phyloP scores from a whole-genome alignment of 2,329 filamentous ascomycete species.

The Apiospora aurea region DNA sequence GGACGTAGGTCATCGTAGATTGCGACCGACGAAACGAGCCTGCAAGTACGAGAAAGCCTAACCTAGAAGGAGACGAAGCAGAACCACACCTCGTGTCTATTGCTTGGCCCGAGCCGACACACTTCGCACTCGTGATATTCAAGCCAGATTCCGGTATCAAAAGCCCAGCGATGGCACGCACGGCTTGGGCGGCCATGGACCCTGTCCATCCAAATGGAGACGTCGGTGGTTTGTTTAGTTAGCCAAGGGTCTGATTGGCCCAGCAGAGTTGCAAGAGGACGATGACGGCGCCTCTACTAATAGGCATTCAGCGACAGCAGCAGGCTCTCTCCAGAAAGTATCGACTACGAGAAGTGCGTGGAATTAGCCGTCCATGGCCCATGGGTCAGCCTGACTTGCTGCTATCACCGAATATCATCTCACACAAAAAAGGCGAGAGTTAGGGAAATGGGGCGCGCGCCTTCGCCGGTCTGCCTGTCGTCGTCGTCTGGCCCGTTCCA shows the following conservation, averaged over 20 bases:
- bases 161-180: not conserved
- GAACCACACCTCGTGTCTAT: constrained; percentile 5
- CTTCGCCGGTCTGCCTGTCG: not conserved
- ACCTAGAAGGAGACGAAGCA: not conserved
- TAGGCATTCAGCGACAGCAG: not conserved
- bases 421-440: not conserved
- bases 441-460: not conserved
- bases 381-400: constrained; percentile 12
- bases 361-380: constrained; percentile 7
- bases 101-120: not conserved
- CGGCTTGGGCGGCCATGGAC: not conserved
- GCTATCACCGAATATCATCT: not conserved
- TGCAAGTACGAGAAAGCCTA: not conserved
- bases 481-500: not conserved
- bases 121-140: constrained; percentile 7
- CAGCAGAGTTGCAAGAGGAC: not conserved
- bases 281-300: not conserved
- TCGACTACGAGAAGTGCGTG: not conserved
- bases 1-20: constrained; percentile 11
- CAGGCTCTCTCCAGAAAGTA: not conserved
- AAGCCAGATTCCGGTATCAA: constrained; percentile 4
- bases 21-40: constrained; percentile 4
- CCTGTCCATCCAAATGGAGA: constrained; percentile 16
- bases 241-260: not conserved
- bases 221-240: constrained; percentile 13